Base-by-base conservation (phyloP, 176 grass and related monocot genomes). In the Rhipidocladum racemiflorum region DNA sequence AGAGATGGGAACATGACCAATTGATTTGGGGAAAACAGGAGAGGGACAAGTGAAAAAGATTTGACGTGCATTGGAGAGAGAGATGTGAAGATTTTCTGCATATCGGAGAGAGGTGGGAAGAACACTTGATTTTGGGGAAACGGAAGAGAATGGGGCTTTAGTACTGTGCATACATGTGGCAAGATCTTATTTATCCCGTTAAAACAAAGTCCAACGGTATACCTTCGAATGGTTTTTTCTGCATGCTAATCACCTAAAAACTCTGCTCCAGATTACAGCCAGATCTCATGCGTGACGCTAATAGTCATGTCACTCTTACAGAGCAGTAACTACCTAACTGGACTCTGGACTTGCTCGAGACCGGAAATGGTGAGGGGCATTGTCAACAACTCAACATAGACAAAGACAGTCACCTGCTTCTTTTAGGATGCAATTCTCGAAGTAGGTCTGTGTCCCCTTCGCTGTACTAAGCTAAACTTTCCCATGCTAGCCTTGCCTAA, bases 231-330 rank as follows among this genome's bases (percentile, higher is more conserved):
- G n/a, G n/a, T n/a, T n/a, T n/a, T n/a, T n/a, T n/a, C n/a, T n/a
- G n/a, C n/a, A n/a, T n/a, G n/a, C 48, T 78, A 82, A 90, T 86
- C 48, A 24, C 24, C 72, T 50, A 13, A 38, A 56, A 42, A 77
- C 43, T 49, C 49, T 24, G 21, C 59, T 66, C 57, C 74, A 83
- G 80, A 57, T 79, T 48, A 82, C 39, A 8, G 50, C 50, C 73
- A 73, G 49, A 84, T 78, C 81, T 64, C 68, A 54, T 39, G 38
- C 35, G 10, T 44, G 68, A n/a, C 38, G 25, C 18, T 49, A 59
- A 81, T 27, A 40, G 44, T 55, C 46, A 66, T 51, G 44, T 56
- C 75, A 72, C 71, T 78, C 56, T 9, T 30, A 68, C 18, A 56
- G 27, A 42, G 17, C 57, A 88, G 75, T 74, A 50, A 59, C 32